Conservation (phyloP, 805 yeast genomes). For the Wickerhamiella qilinensis region DNA sequence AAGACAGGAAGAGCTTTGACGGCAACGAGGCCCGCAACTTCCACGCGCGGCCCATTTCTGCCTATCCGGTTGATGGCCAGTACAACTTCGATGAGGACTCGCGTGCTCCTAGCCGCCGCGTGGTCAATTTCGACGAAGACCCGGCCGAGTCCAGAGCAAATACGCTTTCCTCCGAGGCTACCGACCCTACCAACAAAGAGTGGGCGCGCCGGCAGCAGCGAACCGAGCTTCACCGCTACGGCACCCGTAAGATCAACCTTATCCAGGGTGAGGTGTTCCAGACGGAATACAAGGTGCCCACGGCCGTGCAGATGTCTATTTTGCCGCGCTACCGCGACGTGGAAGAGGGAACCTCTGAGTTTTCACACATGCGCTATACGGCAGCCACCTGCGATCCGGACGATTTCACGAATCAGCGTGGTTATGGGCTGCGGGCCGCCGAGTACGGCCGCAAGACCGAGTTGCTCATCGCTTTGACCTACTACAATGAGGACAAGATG, state of each 20-base stretch:
- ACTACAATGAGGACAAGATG: conserved; percentile 52
- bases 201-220: conserved; percentile 21
- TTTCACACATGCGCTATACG: conserved; percentile 43
- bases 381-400: conserved; percentile 62
- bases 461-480: conserved; percentile 44
- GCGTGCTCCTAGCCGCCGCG: not conserved
- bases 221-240: conserved; percentile 18
- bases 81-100: not conserved
- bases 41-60: not conserved
- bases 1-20: not conserved
- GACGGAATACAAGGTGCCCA: conserved; percentile 25
- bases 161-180: too few species aligned
- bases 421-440: conserved; percentile 39
- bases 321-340: conserved; percentile 26
- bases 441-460: conserved; percentile 46
- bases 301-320: conserved; percentile 25
- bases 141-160: too few species aligned
- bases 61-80: not conserved
- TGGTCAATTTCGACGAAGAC: too few species aligned
- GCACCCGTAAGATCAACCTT: conserved; percentile 25
- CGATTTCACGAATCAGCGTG: conserved; percentile 35
- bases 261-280: conserved; percentile 22
- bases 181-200: conserved; percentile 5
- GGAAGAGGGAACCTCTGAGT: conserved; percentile 31
- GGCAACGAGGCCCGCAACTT: not conserved